Evolutionary conservation across 352 stramenopile species (phyloP), one percentile per base, ranked within the genome.

Genomic region (Phytopythium sindhum): DNA sequence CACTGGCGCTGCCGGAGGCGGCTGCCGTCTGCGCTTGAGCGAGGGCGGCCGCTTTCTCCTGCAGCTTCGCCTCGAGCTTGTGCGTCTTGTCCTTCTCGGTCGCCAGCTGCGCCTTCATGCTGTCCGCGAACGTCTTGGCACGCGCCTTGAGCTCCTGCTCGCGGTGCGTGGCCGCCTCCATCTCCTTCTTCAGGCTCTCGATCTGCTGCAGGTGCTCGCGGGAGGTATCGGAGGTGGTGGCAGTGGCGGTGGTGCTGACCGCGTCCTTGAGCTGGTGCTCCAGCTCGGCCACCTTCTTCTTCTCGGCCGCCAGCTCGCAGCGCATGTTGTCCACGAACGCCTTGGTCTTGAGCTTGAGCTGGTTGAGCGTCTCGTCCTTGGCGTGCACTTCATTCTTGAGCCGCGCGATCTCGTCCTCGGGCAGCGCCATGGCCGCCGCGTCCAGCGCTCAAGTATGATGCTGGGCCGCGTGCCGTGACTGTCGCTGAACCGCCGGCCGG

Each of bases 321-420:
- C 82, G 82, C 77, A 93, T 84, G 44, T 87, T 90, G 63, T 93
- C 84, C 12, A 90, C 84, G 48, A 93, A 93, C 29, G 81, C 81
- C 68, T 93, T 93, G 60, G 84, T 89, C 77, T 93, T 91, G 61
- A 85, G 67, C 70, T 93, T 93, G 61, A 93, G 79, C 60, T 88
- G 75, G 62, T 89, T 90, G 11, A 93, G 77, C 37, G 81, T 87
- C 64, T 91, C 84, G 15, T 91, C 84, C 67, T 93, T 93, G 15
- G 82, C 80, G 51, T 75, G 70, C 15, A 86, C 72, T 50, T 93
- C 84, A 23, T 71, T 68, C 39, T 68, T 80, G 41, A 93, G 62
- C 1, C 82, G 80, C 63, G 75, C 68, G 48, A 91, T 65, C 56
- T 90, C 80, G 19, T 65, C 74, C 54, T 80, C 66, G 15, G 52